Evolutionary conservation across 106 monocot species (phyloP).

Genomic region (Dioscorea dumetorum): DNA sequence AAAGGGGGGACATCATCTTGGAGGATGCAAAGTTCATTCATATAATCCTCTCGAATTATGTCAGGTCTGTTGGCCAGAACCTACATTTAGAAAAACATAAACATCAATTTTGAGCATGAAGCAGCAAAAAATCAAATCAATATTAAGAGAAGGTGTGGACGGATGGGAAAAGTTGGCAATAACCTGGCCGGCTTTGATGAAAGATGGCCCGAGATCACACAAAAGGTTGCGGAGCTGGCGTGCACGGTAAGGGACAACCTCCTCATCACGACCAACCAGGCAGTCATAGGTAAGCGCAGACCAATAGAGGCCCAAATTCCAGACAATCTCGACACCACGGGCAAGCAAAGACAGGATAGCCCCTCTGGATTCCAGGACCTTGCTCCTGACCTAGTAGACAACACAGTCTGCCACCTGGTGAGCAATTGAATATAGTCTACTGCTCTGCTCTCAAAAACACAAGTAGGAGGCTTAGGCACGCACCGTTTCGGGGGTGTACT

Average conservation of each 20-base stretch:
- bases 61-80: constrained; percentile 97
- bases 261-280: constrained; percentile 82
- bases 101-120: not conserved
- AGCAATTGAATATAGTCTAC: not conserved
- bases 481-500: constrained; percentile 78
- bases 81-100: constrained; percentile 11
- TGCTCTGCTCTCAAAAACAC: no score
- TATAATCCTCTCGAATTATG: constrained; percentile 97
- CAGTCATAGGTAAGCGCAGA: constrained; percentile 80
- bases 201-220: constrained; percentile 87
- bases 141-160: not conserved
- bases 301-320: constrained; percentile 89
- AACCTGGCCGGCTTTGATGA: constrained; percentile 99
- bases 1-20: constrained; percentile 99
- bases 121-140: not conserved
- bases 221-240: constrained; percentile 91
- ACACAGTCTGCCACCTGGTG: not conserved
- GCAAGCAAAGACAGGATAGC: constrained; percentile 51
- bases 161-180: not conserved
- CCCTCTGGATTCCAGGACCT: constrained; percentile 72
- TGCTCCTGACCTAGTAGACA: constrained; percentile 50
- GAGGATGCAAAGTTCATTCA: constrained; percentile 98
- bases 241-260: constrained; percentile 91
- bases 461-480: not conserved
- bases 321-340: constrained; percentile 81